Conservation (phyloP, 1,139 yeast genomes). For the Hemisphaericaspora lyxosophila region DNA sequence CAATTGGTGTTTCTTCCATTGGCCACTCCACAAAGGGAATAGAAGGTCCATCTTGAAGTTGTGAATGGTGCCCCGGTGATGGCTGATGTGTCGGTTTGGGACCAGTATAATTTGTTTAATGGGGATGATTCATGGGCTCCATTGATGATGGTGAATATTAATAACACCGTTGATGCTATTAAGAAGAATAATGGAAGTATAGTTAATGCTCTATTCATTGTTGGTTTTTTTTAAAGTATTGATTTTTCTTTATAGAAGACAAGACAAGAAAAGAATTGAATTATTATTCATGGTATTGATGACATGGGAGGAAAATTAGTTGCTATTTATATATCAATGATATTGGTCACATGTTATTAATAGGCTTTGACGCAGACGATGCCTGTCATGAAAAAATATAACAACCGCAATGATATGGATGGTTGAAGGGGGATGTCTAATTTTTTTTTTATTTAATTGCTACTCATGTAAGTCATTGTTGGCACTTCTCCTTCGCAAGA, state of each 20-base stretch:
- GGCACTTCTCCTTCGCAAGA: too few species aligned
- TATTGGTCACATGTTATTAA: neutral
- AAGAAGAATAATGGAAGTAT: constrained; percentile 31
- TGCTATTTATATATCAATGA: neutral
- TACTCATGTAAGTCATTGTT: too few species aligned
- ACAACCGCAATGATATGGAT: too few species aligned
- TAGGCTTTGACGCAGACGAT: neutral
- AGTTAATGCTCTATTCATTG: constrained; percentile 11
- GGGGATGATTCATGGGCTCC: constrained; percentile 55
- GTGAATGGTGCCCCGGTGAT: constrained; percentile 34
- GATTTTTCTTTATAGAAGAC: too few species aligned
- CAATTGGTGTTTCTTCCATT: constrained; percentile 46
- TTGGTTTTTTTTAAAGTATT: too few species aligned
- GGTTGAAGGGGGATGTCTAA: too few species aligned
- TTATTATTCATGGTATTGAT: neutral
- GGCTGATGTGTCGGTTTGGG: constrained; percentile 64
- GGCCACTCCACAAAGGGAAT: constrained; percentile 55
- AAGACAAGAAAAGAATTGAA: too few species aligned
- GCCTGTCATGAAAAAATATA: too few species aligned
- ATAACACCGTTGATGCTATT: constrained; percentile 48
- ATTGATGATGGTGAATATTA: constrained; percentile 61
- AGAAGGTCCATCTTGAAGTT: constrained; percentile 67
- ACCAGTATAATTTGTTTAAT: constrained; percentile 63
- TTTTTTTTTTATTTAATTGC: too few species aligned
- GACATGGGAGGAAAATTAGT: neutral